A percentile compares a stretch with the other conserved stretches of the same genome.
Conservation (phyloP, 495 filamentous ascomycete genomes). For the Aspergillus coremiiformis region DNA sequence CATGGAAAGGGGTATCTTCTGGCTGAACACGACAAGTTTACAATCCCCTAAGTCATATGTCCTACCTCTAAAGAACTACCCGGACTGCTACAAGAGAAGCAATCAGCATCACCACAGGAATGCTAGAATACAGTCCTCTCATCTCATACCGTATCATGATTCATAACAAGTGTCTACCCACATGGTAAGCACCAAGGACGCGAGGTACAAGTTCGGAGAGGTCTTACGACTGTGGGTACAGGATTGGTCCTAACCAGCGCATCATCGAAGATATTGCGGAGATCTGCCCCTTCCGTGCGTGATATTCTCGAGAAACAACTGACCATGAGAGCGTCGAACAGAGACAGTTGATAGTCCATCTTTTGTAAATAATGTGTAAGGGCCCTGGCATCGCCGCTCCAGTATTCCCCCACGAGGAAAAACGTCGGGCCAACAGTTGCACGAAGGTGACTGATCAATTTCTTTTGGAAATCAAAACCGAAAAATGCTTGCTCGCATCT, state of each 20-base stretch:
- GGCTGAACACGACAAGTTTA: too few species aligned
- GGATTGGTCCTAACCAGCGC: conserved; percentile 53
- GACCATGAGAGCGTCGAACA: conserved; percentile 65
- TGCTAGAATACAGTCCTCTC: background rate
- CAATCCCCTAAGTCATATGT: too few species aligned
- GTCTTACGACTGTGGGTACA: conserved; percentile 54
- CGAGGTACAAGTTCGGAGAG: background rate
- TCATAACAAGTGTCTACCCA: conserved; percentile 35
- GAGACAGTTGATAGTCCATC: conserved; percentile 49
- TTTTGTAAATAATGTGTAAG: conserved; percentile 52
- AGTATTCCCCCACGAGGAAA: conserved; percentile 70
- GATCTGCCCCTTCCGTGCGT: conserved; percentile 43
- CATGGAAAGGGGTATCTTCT: too few species aligned
- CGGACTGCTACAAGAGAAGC: conserved; percentile 41
- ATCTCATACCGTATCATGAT: conserved; percentile 39
- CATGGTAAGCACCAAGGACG: background rate
- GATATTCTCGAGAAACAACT: conserved; percentile 55
- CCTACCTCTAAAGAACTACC: conserved; percentile 50
- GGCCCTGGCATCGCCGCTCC: conserved; percentile 51
- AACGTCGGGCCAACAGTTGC: conserved; percentile 41
- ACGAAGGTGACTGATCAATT: conserved; percentile 51
- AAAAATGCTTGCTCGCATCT: conserved; percentile 71
- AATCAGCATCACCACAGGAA: background rate
- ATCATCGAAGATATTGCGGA: conserved; percentile 53
- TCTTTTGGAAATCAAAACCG: conserved; percentile 52